A percentile compares a stretch with the other conserved stretches of the same genome.
phyloP scores from a whole-genome alignment of 345 rosid species.

The Noccaea caerulescens region DNA sequence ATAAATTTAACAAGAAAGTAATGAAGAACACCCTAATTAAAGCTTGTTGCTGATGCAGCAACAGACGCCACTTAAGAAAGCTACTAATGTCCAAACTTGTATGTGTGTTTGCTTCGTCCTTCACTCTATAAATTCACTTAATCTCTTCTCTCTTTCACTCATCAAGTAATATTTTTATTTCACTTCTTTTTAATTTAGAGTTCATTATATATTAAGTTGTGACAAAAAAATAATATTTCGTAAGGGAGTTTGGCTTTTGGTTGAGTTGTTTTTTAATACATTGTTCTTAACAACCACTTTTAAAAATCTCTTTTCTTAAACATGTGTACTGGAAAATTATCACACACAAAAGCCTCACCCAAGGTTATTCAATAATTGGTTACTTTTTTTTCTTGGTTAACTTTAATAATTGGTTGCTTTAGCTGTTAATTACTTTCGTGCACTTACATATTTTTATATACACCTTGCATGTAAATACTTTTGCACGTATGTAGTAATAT shows the following conservation, averaged over 20 bases:
- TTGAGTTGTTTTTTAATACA: constrained; percentile 20
- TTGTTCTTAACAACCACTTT: background rate
- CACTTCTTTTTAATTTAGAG: constrained; percentile 33
- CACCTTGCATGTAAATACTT: background rate
- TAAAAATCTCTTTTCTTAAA: constrained; percentile 10
- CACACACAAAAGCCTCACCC: constrained; percentile 61
- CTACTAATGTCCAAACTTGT: constrained; percentile 78
- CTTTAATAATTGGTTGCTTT: constrained; percentile 33
- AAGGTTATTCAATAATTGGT: constrained; percentile 52
- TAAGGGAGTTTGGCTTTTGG: constrained; percentile 17
- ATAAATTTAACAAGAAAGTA: background rate
- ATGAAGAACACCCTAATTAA: constrained; percentile 32
- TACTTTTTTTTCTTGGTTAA: constrained; percentile 9
- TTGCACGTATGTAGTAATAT: background rate
- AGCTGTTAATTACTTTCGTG: background rate
- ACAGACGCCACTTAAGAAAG: constrained; percentile 58
- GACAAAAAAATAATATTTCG: constrained; percentile 3
- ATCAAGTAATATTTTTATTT: constrained; percentile 29
- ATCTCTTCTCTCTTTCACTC: constrained; percentile 27
- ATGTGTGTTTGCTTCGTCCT: constrained; percentile 29
- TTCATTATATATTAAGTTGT: constrained; percentile 27
- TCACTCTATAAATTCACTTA: constrained; percentile 53
- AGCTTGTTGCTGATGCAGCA: constrained; percentile 65
- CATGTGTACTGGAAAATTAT: constrained; percentile 66
- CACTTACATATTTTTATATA: too few species aligned